These are phyloP conservation scores for Neodidymelliopsis sp. DNA, from an alignment of 2,329 filamentous ascomycete species.

Conservation along the genomic window DNA sequence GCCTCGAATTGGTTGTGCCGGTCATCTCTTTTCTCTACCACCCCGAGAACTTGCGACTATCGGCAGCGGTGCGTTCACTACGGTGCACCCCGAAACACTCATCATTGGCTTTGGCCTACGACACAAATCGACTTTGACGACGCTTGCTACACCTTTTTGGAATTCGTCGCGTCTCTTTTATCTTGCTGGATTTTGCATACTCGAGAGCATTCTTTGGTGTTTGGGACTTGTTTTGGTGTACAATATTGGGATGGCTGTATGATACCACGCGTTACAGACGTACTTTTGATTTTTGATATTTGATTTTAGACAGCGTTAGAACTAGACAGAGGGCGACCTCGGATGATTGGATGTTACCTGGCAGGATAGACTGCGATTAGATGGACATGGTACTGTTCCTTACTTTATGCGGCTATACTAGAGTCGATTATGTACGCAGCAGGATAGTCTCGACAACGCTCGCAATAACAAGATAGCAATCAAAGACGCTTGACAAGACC, in stretches of 20 bases:
- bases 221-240: constrained; percentile 19
- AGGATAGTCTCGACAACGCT: constrained; percentile 1
- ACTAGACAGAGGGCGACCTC: constrained; percentile 11
- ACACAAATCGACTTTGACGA: constrained; percentile 2
- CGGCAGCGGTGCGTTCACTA: constrained; percentile 2
- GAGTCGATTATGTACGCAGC: constrained; percentile 5
- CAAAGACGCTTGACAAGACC: neutral
- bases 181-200: constrained; percentile 18
- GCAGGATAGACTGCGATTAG: constrained; percentile 16
- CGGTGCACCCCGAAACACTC: neutral
- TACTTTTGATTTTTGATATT: constrained; percentile 17
- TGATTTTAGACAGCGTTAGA: constrained; percentile 25
- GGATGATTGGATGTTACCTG: constrained; percentile 1
- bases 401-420: neutral
- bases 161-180: constrained; percentile 2
- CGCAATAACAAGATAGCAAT: neutral
- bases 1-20: constrained; percentile 3
- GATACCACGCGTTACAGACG: constrained; percentile 17
- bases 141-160: constrained; percentile 7
- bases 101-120: constrained; percentile 7
- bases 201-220: constrained; percentile 25
- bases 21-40: neutral
- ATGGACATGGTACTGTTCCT: constrained; percentile 4
- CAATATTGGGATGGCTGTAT: constrained; percentile 22
- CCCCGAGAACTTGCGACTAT: neutral